Evolutionary conservation across 148 eudicot species (phyloP).

Genomic region (Simmondsia chinensis): DNA sequence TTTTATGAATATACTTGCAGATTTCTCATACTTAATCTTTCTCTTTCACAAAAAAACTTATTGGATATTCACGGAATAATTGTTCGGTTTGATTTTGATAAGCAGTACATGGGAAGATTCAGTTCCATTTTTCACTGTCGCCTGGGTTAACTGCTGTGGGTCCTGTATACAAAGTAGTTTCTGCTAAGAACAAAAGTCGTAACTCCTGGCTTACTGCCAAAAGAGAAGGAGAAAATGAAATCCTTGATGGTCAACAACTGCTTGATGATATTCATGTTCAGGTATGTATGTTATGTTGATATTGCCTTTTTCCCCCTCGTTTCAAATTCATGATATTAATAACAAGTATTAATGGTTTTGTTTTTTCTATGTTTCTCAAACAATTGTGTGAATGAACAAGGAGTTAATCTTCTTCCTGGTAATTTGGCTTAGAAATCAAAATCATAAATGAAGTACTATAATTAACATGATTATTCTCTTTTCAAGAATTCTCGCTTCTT

Average conservation of each 20-base stretch:
- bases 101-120: constrained; percentile 60
- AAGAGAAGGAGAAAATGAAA: constrained; percentile 44
- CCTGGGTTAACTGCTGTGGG: constrained; percentile 57
- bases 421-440: too few species aligned
- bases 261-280: constrained; percentile 42
- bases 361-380: not conserved
- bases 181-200: constrained; percentile 39
- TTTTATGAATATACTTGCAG: too few species aligned
- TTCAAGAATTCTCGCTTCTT: too few species aligned
- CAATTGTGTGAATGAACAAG: too few species aligned
- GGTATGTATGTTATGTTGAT: too few species aligned
- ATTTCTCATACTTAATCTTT: too few species aligned
- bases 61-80: not conserved
- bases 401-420: too few species aligned
- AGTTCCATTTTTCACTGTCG: constrained; percentile 63
- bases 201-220: constrained; percentile 82
- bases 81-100: constrained; percentile 6
- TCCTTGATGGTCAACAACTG: constrained; percentile 67
- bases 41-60: not conserved
- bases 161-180: constrained; percentile 53
- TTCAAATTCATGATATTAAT: not conserved
- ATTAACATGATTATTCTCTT: too few species aligned
- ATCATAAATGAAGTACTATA: too few species aligned
- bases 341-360: not conserved
- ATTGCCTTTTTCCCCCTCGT: not conserved